Evolutionary conservation across 805 yeast genomes (phyloP).

Genomic region (Ogataea pignaliae): DNA sequence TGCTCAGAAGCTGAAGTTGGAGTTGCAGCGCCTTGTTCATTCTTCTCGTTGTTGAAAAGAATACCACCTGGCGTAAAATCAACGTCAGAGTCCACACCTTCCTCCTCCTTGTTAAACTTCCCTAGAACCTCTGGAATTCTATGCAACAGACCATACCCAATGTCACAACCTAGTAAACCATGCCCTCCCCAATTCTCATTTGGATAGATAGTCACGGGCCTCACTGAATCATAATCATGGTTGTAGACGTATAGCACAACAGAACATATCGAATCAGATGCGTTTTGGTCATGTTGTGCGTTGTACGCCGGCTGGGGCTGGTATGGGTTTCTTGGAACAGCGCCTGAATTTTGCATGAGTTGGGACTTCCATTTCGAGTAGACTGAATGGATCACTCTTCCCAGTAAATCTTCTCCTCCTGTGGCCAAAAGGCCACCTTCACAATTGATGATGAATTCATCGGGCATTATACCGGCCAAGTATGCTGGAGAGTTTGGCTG

Average conservation of each 20-base stretch:
- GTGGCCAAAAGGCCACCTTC: slow-evolving; percentile 79
- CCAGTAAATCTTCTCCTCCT: slow-evolving; percentile 81
- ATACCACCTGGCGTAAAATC: slow-evolving; percentile 24
- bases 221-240: slow-evolving; percentile 76
- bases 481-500: slow-evolving; percentile 79
- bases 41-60: slow-evolving; percentile 11
- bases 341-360: slow-evolving; percentile 2
- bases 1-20: slow-evolving; percentile 11
- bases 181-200: slow-evolving; percentile 75
- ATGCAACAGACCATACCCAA: slow-evolving; percentile 89
- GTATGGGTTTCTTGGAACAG: slow-evolving; percentile 4
- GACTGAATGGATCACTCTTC: slow-evolving; percentile 58
- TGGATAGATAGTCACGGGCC: slow-evolving; percentile 82
- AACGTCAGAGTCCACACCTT: slow-evolving; percentile 14
- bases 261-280: slow-evolving; percentile 23
- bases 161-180: slow-evolving; percentile 89
- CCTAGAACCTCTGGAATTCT: slow-evolving; percentile 58
- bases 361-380: slow-evolving; percentile 31
- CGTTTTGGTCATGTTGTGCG: slow-evolving; percentile 19
- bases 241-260: slow-evolving; percentile 74
- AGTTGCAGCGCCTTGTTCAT: not conserved
- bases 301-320: slow-evolving; percentile 10
- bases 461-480: slow-evolving; percentile 75
- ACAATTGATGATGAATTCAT: slow-evolving; percentile 85
- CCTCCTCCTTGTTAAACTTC: slow-evolving; percentile 26